Evolutionary conservation across 805 yeast species (phyloP).

Genomic region (Pachysolen tannophilus): DNA sequence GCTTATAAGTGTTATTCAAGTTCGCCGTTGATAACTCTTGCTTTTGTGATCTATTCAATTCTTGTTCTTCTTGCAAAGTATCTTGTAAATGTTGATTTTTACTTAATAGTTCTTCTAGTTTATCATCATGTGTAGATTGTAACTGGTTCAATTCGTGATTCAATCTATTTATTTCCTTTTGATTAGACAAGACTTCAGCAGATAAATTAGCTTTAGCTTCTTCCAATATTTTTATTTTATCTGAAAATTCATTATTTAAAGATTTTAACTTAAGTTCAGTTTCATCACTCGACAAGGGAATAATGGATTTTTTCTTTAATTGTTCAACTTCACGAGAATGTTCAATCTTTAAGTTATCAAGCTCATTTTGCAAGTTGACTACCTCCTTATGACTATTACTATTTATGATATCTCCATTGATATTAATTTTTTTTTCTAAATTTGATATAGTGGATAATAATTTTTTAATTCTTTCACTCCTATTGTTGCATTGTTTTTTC

Average conservation of each 20-base stretch:
- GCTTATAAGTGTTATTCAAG: conserved; percentile 8
- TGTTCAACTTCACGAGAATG: conserved; percentile 2
- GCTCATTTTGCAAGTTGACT: conserved; percentile 2
- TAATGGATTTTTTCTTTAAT: not conserved
- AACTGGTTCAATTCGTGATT: conserved; percentile 7
- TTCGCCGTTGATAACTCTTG: conserved; percentile 11
- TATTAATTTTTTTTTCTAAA: no score
- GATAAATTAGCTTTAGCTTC: not conserved
- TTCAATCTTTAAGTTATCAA: not conserved
- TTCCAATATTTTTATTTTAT: not conserved
- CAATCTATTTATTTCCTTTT: conserved; percentile 2
- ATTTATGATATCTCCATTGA: no score
- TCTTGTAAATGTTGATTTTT: conserved; percentile 1
- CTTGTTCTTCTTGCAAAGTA: conserved; percentile 9
- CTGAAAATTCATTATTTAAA: not conserved
- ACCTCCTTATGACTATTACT: no score
- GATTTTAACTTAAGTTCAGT: not conserved
- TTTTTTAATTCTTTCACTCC: no score
- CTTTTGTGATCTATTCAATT: conserved; percentile 11
- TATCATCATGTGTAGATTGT: not conserved
- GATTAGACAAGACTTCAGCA: not conserved
- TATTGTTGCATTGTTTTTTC: no score
- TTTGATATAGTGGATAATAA: no score
- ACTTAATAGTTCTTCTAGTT: conserved; percentile 1
- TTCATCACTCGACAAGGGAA: conserved; percentile 1